Conservation (phyloP, 108 stramenopile genomes). For the Cyclotella kingstonii region DNA sequence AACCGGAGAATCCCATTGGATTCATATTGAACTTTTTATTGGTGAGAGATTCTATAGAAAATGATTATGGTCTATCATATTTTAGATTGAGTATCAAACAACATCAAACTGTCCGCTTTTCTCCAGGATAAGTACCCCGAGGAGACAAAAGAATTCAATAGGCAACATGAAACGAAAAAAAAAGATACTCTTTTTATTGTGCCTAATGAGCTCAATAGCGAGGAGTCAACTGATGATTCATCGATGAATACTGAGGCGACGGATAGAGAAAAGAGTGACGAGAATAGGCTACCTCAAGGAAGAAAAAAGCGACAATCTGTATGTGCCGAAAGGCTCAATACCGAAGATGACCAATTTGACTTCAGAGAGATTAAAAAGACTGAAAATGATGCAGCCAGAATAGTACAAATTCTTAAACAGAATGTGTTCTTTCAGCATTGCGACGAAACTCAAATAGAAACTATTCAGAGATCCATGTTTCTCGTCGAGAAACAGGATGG, state of each 20-base stretch:
- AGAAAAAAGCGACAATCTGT: slow-evolving; percentile 32
- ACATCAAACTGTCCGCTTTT: neutral
- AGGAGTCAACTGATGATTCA: slow-evolving; percentile 9
- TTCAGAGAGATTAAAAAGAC: slow-evolving; percentile 47
- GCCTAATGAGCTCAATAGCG: slow-evolving; percentile 1
- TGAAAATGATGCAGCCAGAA: slow-evolving; percentile 47
- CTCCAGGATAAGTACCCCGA: slow-evolving; percentile 65
- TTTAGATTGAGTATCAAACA: too few species aligned
- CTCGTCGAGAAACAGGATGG: slow-evolving; percentile 47
- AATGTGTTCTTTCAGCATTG: slow-evolving; percentile 67
- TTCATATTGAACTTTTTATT: slow-evolving; percentile 50
- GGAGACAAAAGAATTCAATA: slow-evolving; percentile 35
- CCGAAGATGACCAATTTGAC: slow-evolving; percentile 16
- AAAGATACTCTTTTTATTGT: slow-evolving; percentile 14
- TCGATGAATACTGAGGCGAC: slow-evolving; percentile 12
- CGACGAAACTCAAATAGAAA: slow-evolving; percentile 46
- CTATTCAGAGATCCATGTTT: slow-evolving; percentile 59
- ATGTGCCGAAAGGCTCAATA: slow-evolving; percentile 28
- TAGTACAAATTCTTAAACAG: slow-evolving; percentile 50
- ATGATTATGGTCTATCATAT: neutral
- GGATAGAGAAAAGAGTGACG: neutral
- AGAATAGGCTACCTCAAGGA: neutral
- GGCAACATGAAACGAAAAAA: neutral
- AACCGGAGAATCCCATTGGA: slow-evolving; percentile 76
- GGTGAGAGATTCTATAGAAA: slow-evolving; percentile 3